These are phyloP conservation scores for Phytophthora boehmeriae DNA, from an alignment of 352 stramenopile species.

Conservation along the genomic window DNA sequence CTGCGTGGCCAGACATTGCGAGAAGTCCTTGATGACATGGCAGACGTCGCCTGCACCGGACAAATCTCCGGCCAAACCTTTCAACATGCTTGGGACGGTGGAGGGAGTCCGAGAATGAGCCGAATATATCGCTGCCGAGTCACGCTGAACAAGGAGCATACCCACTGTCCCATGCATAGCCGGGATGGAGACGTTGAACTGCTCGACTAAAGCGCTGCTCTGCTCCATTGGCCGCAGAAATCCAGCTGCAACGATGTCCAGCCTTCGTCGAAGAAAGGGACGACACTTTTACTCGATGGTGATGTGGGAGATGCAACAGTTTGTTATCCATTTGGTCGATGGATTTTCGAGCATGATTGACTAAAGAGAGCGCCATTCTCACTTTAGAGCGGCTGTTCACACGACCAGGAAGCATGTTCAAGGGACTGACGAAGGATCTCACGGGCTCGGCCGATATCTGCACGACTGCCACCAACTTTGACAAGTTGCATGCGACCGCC, in stretches of 20 bases:
- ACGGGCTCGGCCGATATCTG: slow-evolving; percentile 62
- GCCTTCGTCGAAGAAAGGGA: neutral
- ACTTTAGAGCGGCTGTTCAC: slow-evolving; percentile 23
- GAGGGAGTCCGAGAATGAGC: neutral
- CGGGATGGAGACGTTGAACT: neutral
- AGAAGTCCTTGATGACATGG: slow-evolving; percentile 44
- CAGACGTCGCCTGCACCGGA: slow-evolving; percentile 62
- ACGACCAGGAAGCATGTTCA: slow-evolving; percentile 40
- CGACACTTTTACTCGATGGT: neutral
- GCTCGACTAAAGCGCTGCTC: neutral
- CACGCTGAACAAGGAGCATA: neutral
- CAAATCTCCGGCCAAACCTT: slow-evolving; percentile 56
- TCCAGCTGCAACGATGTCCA: neutral
- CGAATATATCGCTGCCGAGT: neutral
- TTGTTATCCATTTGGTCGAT: neutral
- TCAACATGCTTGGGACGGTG: slow-evolving; percentile 44
- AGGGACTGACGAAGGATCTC: slow-evolving; percentile 54
- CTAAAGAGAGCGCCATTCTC: slow-evolving; percentile 22
- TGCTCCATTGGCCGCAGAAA: neutral
- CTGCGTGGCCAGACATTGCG: slow-evolving; percentile 33
- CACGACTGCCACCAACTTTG: slow-evolving; percentile 31
- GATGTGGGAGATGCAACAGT: neutral
- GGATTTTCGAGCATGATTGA: slow-evolving; percentile 25
- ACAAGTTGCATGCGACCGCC: slow-evolving; percentile 31
- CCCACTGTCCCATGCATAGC: neutral